Percentiles rank a stretch among this genome's conserved stretches.
Conservation (phyloP, 1,284 basidiomycete genomes). For the Sutorius eximius region DNA sequence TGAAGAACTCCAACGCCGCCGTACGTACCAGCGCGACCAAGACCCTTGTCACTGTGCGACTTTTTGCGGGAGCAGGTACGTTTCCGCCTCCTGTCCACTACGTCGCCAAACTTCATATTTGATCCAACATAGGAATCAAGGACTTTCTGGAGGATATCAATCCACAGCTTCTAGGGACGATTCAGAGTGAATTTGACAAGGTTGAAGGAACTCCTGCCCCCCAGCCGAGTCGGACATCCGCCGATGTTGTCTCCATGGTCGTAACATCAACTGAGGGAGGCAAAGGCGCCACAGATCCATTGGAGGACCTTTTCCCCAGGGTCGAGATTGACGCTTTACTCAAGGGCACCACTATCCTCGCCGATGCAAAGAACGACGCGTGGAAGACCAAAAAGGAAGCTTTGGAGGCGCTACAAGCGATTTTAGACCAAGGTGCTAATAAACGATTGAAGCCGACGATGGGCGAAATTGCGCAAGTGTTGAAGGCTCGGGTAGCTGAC, state of each 20-base stretch:
- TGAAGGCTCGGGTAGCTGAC: slow-evolving; percentile 89
- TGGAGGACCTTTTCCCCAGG: slow-evolving; percentile 94
- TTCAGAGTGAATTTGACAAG: slow-evolving; percentile 92
- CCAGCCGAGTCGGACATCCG: slow-evolving; percentile 75
- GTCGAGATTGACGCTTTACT: slow-evolving; percentile 91
- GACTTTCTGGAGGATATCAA: slow-evolving; percentile 94
- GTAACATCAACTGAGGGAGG: slow-evolving; percentile 40
- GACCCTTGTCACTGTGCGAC: slow-evolving; percentile 85
- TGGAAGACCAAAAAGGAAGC: slow-evolving; percentile 99
- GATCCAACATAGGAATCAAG: slow-evolving; percentile 67
- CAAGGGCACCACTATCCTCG: slow-evolving; percentile 80
- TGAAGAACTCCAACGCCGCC: slow-evolving; percentile 93
- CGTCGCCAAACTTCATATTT: not conserved
- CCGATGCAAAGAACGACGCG: slow-evolving; percentile 85
- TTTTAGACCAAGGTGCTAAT: slow-evolving; percentile 88
- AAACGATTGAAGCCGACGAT: slow-evolving; percentile 90
- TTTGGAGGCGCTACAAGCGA: slow-evolving; percentile 79
- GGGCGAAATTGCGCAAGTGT: slow-evolving; percentile 87
- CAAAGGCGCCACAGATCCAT: slow-evolving; percentile 58
- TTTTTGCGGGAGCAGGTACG: slow-evolving; percentile 89
- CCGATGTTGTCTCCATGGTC: slow-evolving; percentile 63
- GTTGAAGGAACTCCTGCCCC: slow-evolving; percentile 81
- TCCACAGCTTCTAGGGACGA: slow-evolving; percentile 90
- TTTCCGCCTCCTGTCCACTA: slow-evolving; percentile 10
- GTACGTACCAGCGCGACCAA: slow-evolving; percentile 97